Base-by-base conservation (phyloP, 345 rosid genomes). In the Anastatica hierochuntica region DNA sequence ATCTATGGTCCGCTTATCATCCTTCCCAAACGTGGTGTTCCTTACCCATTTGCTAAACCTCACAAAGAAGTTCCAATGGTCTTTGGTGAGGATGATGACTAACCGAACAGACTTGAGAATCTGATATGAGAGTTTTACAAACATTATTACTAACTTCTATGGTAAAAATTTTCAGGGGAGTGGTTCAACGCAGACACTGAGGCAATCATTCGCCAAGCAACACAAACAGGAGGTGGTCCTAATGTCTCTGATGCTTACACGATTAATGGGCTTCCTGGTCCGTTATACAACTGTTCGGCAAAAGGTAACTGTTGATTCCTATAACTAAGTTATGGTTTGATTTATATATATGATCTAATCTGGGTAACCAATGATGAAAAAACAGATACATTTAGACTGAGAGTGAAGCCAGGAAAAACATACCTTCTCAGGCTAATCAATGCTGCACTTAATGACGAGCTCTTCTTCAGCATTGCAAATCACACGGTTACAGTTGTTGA, bases 161-260 rank as follows among this genome's bases (percentile, higher is more conserved):
- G 36, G 14, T 68, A 47, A 35, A n/a, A 55, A 21, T 36, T 49
- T 69, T 37, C 74, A 81, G 94, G 90, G 47, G 97, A 85, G 58
- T 85, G 88, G 97, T 80, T 76, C 51, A 84, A 86, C 44, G 40
- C 72, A 17, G 83, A 86, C 61, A 37, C 90, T 15, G 96, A 77
- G 68, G 90, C 84, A 49, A 66, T 86, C 34, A 77, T 80, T 12
- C 74, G 37, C 8, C 94, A 81, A 58, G 90, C 94, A 17, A 56
- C 81, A 1, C 80, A 74, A 53, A 78, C 81, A 8, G 94, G 95
- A 27, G 85, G 72, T 35, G 83, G 85, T 27, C 92, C 97, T 46
- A 88, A 83, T 68, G 95, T 83, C 11, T 88, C 94, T 3, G 85
- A 85, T 56, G 94, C 90, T 27, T 85, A 75, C 68, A 81, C 95